Conservation (phyloP, 108 stramenopile species). For the Cyclostephanos tholiformis region DNA sequence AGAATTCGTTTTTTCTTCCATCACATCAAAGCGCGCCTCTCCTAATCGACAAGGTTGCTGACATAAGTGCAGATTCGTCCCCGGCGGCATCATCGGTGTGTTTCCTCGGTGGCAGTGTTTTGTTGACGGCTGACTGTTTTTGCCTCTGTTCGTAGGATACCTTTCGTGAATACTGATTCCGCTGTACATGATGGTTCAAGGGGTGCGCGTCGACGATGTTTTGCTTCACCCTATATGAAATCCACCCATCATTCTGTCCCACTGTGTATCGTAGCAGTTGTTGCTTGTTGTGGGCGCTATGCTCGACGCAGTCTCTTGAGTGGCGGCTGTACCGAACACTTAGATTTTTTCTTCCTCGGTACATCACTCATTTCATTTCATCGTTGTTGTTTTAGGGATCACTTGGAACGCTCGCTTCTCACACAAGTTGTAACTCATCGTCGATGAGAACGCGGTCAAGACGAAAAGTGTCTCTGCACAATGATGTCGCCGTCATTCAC, state of each 20-base stretch:
- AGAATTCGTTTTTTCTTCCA: slow-evolving; percentile 19
- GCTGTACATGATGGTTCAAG: neutral
- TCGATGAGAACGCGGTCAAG: slow-evolving; percentile 37
- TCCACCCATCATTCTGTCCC: neutral
- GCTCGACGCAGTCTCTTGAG: neutral
- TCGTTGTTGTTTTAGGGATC: slow-evolving; percentile 17
- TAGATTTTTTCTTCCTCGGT: neutral
- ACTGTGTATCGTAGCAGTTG: no score
- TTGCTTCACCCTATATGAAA: neutral
- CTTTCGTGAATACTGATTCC: slow-evolving; percentile 1
- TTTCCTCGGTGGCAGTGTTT: neutral
- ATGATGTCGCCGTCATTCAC: slow-evolving; percentile 79
- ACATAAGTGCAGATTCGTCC: slow-evolving; percentile 14
- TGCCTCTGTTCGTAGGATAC: neutral
- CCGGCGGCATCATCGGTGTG: slow-evolving; percentile 20
- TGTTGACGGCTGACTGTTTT: neutral
- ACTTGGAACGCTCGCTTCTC: slow-evolving; percentile 31
- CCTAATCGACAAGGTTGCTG: slow-evolving; percentile 8
- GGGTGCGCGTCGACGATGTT: slow-evolving; percentile 4
- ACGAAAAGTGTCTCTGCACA: slow-evolving; percentile 48
- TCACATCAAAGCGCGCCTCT: slow-evolving; percentile 17
- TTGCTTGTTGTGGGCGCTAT: neutral
- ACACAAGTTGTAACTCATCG: slow-evolving; percentile 28
- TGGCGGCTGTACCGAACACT: neutral
- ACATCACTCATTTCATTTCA: neutral